Evolutionary conservation across 495 filamentous ascomycete species (phyloP).

Genomic region (Lasiosphaeria hispida): DNA sequence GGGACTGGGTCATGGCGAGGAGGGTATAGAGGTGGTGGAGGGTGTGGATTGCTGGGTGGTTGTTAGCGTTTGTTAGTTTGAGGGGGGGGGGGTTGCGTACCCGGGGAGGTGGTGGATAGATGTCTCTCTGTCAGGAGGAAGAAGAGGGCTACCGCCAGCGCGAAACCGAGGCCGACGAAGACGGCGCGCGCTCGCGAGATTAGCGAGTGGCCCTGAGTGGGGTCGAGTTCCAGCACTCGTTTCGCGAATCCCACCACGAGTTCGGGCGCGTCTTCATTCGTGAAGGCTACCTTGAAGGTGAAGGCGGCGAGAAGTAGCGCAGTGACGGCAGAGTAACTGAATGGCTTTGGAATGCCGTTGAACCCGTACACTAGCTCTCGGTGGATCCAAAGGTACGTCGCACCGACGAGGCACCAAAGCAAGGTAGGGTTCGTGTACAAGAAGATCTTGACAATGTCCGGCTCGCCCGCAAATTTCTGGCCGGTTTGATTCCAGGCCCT

Average conservation of each 20-base stretch:
- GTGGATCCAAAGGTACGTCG: constrained; percentile 58
- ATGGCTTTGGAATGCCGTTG: constrained; percentile 29
- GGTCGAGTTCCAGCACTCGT: constrained; percentile 38
- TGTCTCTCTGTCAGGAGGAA: constrained; percentile 22
- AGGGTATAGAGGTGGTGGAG: constrained; percentile 70
- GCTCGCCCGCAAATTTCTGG: constrained; percentile 84
- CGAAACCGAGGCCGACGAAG: constrained; percentile 52
- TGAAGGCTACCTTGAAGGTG: constrained; percentile 83
- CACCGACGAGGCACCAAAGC: constrained; percentile 72
- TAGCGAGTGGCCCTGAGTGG: constrained; percentile 46
- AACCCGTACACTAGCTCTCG: constrained; percentile 36
- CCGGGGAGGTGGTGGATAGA: constrained; percentile 20
- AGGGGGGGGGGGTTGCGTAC: constrained; percentile 15
- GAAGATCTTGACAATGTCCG: constrained; percentile 74
- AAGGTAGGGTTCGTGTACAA: constrained; percentile 57
- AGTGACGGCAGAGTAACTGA: constrained; percentile 25
- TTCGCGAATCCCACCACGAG: constrained; percentile 57
- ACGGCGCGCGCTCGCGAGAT: constrained; percentile 50
- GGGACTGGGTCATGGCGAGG: constrained; percentile 83
- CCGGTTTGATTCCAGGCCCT: constrained; percentile 94
- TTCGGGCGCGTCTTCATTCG: constrained; percentile 80
- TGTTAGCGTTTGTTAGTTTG: not conserved
- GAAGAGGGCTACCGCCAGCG: constrained; percentile 36
- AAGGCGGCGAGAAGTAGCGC: constrained; percentile 57
- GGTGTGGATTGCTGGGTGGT: constrained; percentile 35